Percentiles rank a stretch among this genome's conserved stretches.
These are phyloP conservation scores for Anthracocystis panici-leucophaei DNA, from an alignment of 1,284 basidiomycete genomes.

Conservation along the genomic window DNA sequence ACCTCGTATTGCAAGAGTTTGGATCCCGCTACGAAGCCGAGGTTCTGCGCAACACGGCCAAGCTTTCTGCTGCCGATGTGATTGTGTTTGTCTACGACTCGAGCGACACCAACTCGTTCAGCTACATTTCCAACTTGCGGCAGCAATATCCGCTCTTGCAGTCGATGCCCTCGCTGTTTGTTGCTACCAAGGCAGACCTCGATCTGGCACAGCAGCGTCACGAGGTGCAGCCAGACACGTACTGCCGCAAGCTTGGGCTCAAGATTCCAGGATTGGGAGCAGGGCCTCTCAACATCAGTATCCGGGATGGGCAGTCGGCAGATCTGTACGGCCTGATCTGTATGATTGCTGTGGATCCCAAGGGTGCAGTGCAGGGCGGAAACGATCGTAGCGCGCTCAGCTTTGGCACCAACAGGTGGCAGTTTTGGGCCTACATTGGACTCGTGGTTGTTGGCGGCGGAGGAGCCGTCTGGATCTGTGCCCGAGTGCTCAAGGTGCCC, in stretches of 20 bases:
- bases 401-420: constrained; percentile 44
- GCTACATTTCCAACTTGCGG: constrained; percentile 91
- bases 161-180: constrained; percentile 92
- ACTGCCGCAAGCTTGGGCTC: constrained; percentile 72
- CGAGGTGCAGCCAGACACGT: constrained; percentile 97
- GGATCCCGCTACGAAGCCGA: constrained; percentile 86
- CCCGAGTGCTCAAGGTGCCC: constrained; percentile 41
- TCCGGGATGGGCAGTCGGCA: constrained; percentile 85
- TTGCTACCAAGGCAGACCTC: constrained; percentile 98
- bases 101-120: constrained; percentile 98
- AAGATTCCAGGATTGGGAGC: constrained; percentile 61
- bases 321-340: constrained; percentile 89
- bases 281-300: constrained; percentile 69
- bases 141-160: constrained; percentile 93
- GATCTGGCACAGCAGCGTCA: constrained; percentile 87
- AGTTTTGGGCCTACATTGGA: constrained; percentile 49
- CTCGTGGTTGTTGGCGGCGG: constrained; percentile 46
- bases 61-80: constrained; percentile 90
- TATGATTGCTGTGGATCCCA: constrained; percentile 75
- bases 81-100: constrained; percentile 97
- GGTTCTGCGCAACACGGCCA: constrained; percentile 86
- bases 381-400: constrained; percentile 50
- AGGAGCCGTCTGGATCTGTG: constrained; percentile 48
- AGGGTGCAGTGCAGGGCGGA: constrained; percentile 59
- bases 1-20: constrained; percentile 93